phyloP scores from a whole-genome alignment of 768 basidiomycete genomes.

The Cystobasidium onofrii region DNA sequence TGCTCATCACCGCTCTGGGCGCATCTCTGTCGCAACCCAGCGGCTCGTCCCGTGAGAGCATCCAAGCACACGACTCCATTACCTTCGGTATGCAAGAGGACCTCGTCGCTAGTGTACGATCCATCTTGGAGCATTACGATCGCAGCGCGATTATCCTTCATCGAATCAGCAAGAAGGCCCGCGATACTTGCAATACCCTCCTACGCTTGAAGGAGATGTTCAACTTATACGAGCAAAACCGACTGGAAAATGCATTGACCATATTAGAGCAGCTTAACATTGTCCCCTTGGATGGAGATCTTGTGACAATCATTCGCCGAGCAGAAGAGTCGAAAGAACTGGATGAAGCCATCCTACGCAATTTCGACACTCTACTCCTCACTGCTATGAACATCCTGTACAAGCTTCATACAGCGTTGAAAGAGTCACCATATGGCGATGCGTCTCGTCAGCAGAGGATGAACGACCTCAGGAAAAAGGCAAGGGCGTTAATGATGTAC shows the following conservation, averaged over 20 bases:
- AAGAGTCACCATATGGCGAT: slow-evolving; percentile 64
- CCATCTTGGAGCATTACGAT: slow-evolving; percentile 67
- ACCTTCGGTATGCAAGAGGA: slow-evolving; percentile 37
- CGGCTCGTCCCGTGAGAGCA: slow-evolving; percentile 47
- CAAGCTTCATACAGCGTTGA: slow-evolving; percentile 67
- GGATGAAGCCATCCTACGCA: slow-evolving; percentile 71
- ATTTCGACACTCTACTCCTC: slow-evolving; percentile 76
- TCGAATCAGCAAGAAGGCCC: slow-evolving; percentile 61
- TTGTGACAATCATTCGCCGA: slow-evolving; percentile 70
- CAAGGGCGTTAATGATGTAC: slow-evolving; percentile 77
- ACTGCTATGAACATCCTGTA: slow-evolving; percentile 88
- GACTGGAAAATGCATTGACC: slow-evolving; percentile 70
- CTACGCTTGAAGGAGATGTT: slow-evolving; percentile 73
- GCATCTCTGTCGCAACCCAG: slow-evolving; percentile 64
- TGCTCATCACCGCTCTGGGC: slow-evolving; percentile 78
- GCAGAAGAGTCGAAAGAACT: slow-evolving; percentile 87
- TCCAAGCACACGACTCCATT: slow-evolving; percentile 36
- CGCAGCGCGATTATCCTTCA: slow-evolving; percentile 55
- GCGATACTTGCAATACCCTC: slow-evolving; percentile 51
- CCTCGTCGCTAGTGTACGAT: slow-evolving; percentile 44
- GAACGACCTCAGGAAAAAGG: slow-evolving; percentile 63
- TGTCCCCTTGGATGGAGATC: slow-evolving; percentile 76
- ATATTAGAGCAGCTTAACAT: slow-evolving; percentile 79
- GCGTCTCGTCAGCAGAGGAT: slow-evolving; percentile 68
- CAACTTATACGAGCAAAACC: slow-evolving; percentile 62